Percentiles rank a stretch among this genome's conserved stretches.
Conservation (phyloP, 148 eudicot genomes). For the Camellia lanceoleosa region DNA sequence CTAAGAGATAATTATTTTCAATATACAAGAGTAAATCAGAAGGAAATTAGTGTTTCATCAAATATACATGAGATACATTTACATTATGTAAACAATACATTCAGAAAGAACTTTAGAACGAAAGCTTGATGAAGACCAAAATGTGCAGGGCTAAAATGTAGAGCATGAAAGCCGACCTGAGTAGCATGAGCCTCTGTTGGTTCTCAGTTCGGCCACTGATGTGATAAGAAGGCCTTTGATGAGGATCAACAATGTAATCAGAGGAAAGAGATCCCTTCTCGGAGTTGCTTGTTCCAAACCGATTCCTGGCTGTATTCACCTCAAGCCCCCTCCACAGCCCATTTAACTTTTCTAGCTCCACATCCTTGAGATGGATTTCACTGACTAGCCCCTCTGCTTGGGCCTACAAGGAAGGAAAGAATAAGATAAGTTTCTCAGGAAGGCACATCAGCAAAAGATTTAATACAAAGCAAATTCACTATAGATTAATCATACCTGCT, state of each 20-base stretch:
- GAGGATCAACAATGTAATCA: constrained; percentile 51
- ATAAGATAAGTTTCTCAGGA: not conserved
- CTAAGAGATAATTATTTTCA: too few species aligned
- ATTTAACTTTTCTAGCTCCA: constrained; percentile 78
- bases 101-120: constrained; percentile 33
- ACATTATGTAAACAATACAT: not conserved
- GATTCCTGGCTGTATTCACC: constrained; percentile 62
- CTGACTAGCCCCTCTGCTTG: constrained; percentile 83
- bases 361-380: constrained; percentile 67
- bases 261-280: constrained; percentile 36
- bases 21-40: too few species aligned
- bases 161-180: constrained; percentile 87
- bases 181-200: constrained; percentile 68
- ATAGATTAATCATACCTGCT: constrained; percentile 52
- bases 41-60: not conserved
- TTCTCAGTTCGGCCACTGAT: constrained; percentile 54
- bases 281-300: constrained; percentile 51
- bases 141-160: constrained; percentile 80
- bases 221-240: constrained; percentile 49
- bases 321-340: constrained; percentile 62
- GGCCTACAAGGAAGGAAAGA: not conserved
- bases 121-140: constrained; percentile 80
- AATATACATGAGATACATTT: constrained; percentile 6
- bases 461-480: not conserved
- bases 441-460: not conserved